Base-by-base conservation (phyloP, 2,329 filamentous ascomycete genomes). In the Claviceps citrina region DNA sequence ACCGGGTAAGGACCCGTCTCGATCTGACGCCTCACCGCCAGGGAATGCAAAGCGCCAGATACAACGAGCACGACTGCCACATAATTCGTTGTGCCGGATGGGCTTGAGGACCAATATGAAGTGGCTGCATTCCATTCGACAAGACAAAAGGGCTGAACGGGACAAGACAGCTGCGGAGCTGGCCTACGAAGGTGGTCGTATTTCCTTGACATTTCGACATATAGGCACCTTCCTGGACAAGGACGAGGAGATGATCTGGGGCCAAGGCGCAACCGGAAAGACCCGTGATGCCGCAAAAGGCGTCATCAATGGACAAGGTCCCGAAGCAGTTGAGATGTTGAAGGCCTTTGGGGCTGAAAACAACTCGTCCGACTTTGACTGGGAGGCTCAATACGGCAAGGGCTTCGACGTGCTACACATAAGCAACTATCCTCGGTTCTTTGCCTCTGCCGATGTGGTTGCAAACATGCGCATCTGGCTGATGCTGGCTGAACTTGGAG, bases 91-190 rank as follows among this genome's bases (percentile, higher is more conserved):
- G 47, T 86, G 87, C 53, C 71, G 81, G 35, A 79, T 96, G 58
- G 87, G 87, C 3, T 66, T 85, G 15, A 57, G 66, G 30, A 93
- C 86, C 1, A 98, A 98, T 54, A 76, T 72, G 61, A 72, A 76
- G 49, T 96, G 87, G 84, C 70, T 95, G 9, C 91, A 98, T 61
- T 78, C 78, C n/a, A 95, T 98, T 55, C 78, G 81, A 37, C 76
- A 82, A 32, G 91, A 98, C 60, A 93, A 87, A 56, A 76, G 91
- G 20, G 64, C 72, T 1, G 60, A 66, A 1, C 61, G 65, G 1
- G 81, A 87, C 47, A 87, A 89, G 57, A 68, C 72, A 0, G 49
- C 65, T 0, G 71, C 73, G 5, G 89, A 96, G 56, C 70, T 77
- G 31, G 81, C 82, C 0, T 85, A 74, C 51, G 66, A 65, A 5